Percentiles rank a stretch among this genome's conserved stretches.
Conservation (phyloP, 1,284 basidiomycete species). For the Ustilago trichophora region DNA sequence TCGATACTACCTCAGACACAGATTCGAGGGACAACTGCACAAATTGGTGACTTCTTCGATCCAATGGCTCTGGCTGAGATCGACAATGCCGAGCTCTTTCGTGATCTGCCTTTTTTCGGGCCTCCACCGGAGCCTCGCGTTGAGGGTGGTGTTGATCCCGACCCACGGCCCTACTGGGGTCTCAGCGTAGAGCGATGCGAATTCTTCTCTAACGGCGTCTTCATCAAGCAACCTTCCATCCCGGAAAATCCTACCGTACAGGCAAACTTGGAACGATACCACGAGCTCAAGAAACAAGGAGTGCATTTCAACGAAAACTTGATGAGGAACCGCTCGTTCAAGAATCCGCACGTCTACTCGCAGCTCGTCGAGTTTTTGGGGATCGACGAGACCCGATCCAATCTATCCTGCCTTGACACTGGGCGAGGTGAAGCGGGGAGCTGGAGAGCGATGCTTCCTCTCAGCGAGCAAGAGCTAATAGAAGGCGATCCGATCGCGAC, state of each 20-base stretch:
- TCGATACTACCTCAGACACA: background rate
- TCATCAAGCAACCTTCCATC: background rate
- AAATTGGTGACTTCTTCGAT: background rate
- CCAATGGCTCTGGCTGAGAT: conserved; percentile 2
- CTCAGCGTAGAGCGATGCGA: no score
- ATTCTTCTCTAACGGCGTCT: no score
- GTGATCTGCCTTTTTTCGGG: conserved; percentile 6
- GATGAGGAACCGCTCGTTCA: conserved; percentile 86
- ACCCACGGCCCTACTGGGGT: conserved; percentile 16
- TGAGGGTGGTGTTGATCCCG: no score
- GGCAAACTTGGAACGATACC: conserved; percentile 75
- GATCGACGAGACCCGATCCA: conserved; percentile 76
- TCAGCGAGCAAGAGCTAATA: conserved; percentile 4
- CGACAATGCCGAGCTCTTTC: conserved; percentile 8
- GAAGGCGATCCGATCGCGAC: conserved; percentile 20
- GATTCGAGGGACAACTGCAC: background rate
- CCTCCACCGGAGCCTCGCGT: conserved; percentile 9
- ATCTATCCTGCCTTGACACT: conserved; percentile 24
- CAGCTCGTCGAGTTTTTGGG: conserved; percentile 91
- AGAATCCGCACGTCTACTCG: conserved; percentile 91
- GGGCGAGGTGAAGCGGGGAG: background rate
- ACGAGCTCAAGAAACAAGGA: conserved; percentile 74
- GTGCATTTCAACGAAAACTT: conserved; percentile 94
- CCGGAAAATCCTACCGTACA: conserved; percentile 10
- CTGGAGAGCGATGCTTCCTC: conserved; percentile 10